Evolutionary conservation across 208 protist genomes (phyloP).

Genomic region (Polymyxa betae): DNA sequence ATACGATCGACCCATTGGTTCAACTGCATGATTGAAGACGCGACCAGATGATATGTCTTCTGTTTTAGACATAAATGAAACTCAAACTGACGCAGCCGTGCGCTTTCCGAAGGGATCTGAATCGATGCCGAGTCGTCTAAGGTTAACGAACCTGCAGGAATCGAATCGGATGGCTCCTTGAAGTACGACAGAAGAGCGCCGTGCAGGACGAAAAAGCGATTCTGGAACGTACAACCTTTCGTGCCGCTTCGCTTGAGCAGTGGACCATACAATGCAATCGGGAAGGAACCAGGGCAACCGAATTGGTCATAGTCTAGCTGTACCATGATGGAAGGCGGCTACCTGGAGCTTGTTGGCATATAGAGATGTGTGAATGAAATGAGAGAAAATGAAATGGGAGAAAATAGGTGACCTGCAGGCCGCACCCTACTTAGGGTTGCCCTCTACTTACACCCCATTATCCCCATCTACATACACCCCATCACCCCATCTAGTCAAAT

Average conservation of each 20-base stretch:
- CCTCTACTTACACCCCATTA: too few species aligned
- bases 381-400: too few species aligned
- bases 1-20: not conserved
- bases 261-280: not conserved
- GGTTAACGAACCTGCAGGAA: not conserved
- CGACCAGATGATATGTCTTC: slow-evolving; percentile 10
- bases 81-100: not conserved
- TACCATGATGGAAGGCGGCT: too few species aligned
- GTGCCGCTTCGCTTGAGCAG: not conserved
- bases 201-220: not conserved
- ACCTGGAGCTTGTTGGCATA: too few species aligned
- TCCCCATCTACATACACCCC: too few species aligned
- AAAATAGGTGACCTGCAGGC: too few species aligned
- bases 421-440: too few species aligned
- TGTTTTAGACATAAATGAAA: not conserved
- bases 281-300: too few species aligned
- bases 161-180: not conserved
- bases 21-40: not conserved
- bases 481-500: too few species aligned
- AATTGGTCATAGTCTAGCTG: too few species aligned
- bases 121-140: not conserved
- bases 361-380: too few species aligned
- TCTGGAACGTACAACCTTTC: not conserved
- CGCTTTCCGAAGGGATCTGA: not conserved
- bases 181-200: not conserved